These are phyloP conservation scores for Aspergillus conjunctus DNA, from an alignment of 495 filamentous ascomycete species.

Conservation along the genomic window DNA sequence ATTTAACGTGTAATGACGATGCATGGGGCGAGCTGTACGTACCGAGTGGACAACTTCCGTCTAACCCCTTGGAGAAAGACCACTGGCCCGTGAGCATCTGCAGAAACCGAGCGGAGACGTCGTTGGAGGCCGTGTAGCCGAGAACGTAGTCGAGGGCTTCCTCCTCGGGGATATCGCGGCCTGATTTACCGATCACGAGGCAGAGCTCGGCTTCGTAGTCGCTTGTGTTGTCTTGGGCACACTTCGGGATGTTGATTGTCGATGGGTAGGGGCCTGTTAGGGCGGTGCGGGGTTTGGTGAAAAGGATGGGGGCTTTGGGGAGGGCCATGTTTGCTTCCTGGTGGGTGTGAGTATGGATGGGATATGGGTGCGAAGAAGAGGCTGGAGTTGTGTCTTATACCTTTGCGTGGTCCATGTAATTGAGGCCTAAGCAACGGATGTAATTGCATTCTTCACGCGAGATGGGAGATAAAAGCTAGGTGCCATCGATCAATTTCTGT, in stretches of 20 bases:
- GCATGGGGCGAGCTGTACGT: neutral
- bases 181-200: constrained; percentile 43
- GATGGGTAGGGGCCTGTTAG: constrained; percentile 47
- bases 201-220: constrained; percentile 54
- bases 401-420: constrained; percentile 46
- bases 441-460: constrained; percentile 5
- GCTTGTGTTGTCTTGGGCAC: constrained; percentile 44
- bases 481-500: too few relatives aligned
- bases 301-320: constrained; percentile 44
- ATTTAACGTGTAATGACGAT: too few relatives aligned
- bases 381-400: too few relatives aligned
- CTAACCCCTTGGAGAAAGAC: constrained; percentile 49
- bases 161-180: constrained; percentile 41
- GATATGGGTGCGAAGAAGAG: too few relatives aligned
- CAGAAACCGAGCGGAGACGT: constrained; percentile 41
- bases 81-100: constrained; percentile 42
- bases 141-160: constrained; percentile 46
- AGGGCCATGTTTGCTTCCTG: constrained; percentile 42
- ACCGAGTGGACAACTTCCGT: constrained; percentile 40
- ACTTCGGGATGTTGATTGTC: constrained; percentile 44
- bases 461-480: constrained; percentile 16
- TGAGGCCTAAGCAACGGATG: constrained; percentile 45
- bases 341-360: constrained; percentile 1
- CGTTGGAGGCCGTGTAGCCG: constrained; percentile 46
- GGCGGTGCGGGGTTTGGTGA: constrained; percentile 50